These are phyloP conservation scores for Camellia granthamiana DNA, from an alignment of 148 eudicot species.

Conservation along the genomic window DNA sequence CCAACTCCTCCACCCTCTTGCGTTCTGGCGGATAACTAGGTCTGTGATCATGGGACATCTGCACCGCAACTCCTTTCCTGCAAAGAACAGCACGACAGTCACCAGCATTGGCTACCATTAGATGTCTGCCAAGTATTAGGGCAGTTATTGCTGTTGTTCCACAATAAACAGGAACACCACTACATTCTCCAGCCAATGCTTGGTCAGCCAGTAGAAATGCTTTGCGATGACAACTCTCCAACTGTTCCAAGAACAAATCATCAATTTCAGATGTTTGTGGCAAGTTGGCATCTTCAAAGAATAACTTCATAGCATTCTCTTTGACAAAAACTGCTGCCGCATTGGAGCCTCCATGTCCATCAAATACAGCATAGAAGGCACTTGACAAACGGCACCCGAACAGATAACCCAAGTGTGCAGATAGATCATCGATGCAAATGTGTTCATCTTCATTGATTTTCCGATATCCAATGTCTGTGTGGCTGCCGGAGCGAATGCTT, in stretches of 20 bases:
- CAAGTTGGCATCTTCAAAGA: constrained; percentile 36
- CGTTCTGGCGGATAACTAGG: constrained; percentile 29
- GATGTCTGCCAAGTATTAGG: constrained; percentile 38
- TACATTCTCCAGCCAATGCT: constrained; percentile 43
- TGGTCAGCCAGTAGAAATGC: constrained; percentile 39
- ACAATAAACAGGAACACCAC: constrained; percentile 24
- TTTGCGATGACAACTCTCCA: constrained; percentile 25
- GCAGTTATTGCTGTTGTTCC: constrained; percentile 55
- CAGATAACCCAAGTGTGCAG: constrained; percentile 20
- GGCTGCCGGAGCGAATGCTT: constrained; percentile 36
- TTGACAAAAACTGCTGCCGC: constrained; percentile 41
- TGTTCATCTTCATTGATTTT: constrained; percentile 35
- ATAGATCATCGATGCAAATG: constrained; percentile 32
- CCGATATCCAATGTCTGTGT: constrained; percentile 36
- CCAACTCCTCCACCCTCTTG: constrained; percentile 36
- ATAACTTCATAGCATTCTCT: constrained; percentile 31
- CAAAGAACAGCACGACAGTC: constrained; percentile 56
- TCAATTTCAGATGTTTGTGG: constrained; percentile 29
- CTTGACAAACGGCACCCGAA: constrained; percentile 31
- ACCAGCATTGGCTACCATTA: constrained; percentile 46
- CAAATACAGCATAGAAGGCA: constrained; percentile 50
- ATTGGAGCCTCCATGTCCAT: constrained; percentile 48
- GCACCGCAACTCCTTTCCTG: constrained; percentile 42
- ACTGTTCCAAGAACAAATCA: constrained; percentile 23
- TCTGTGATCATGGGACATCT: constrained; percentile 42